Base-by-base conservation (phyloP, 75 land plant species). In the Cryptomeria japonica region DNA sequence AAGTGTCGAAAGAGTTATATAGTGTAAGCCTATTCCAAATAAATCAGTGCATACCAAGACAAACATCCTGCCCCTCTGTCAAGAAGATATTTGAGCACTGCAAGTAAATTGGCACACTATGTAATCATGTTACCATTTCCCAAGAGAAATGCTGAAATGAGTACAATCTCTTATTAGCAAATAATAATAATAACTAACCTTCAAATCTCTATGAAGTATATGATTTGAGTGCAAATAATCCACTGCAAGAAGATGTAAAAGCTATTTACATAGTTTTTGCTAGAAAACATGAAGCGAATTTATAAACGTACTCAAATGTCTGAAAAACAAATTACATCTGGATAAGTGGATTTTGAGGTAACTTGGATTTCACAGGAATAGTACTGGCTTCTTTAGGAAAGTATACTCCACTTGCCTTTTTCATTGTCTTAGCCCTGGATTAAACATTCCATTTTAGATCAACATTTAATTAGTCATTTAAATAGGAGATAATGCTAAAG, bases 11-110 rank as follows among this genome's bases (percentile, higher is more conserved):
- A 39, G 18, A 42, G 44, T 77, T 16, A 4, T 16, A 77, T 15
- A 19, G 37, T 77, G 41, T 41, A 53, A 3, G 61, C 18, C 34
- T 70, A 16, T 22, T 13, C n/a, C 10, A 25, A 16, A n/a, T 56
- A n/a, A 18, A 34, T 14, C 80, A 36, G 9, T 31, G 47, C 88
- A 83, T 90, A 95, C 96, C 98, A 84, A 96, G 92, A 46, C 95
- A 94, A 19, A 95, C 92, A 85, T 93, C 93, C 49, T 92, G 97
- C 84, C 92, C 95, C 89, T 89, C 95, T 31, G 96, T 94, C 91
- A 96, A 88, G 87, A 96, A 96, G 86, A 96, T 95, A 86, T 96
- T 96, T 87, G 98, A 96, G 51, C 96, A 96, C 98, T 96, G 95
- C 51, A 90, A 46, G n/a, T 83, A n/a, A n/a, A 37, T 9, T 28